phyloP scores from a whole-genome alignment of 148 eudicot genomes.

The Chenopodium suecicum region DNA sequence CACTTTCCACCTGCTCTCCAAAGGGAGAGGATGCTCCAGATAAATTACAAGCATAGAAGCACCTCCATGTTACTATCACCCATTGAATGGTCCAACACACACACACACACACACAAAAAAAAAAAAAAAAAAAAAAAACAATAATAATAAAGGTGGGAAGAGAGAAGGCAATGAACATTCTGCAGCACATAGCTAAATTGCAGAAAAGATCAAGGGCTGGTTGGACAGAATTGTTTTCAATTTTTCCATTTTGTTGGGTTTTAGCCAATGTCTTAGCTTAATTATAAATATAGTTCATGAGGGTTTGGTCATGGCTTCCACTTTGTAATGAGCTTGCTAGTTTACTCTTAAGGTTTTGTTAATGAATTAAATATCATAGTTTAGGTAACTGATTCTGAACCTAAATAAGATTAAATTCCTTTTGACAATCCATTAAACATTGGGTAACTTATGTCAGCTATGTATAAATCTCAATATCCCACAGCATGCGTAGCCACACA shows the following conservation, averaged over 20 bases:
- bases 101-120: background rate
- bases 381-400: background rate
- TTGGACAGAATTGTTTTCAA: background rate
- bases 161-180: background rate
- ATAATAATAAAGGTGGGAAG: background rate
- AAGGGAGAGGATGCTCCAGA: background rate
- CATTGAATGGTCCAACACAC: background rate
- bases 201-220: background rate
- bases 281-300: background rate
- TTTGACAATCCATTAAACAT: no score
- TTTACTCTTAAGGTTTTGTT: background rate
- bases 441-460: background rate
- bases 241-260: background rate
- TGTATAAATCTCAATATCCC: background rate
- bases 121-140: background rate
- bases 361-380: background rate
- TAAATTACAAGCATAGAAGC: background rate
- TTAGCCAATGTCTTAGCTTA: background rate
- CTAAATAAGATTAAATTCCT: background rate
- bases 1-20: background rate
- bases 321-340: background rate
- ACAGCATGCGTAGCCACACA: background rate
- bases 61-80: background rate
- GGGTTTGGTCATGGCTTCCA: background rate
- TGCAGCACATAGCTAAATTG: background rate